These are phyloP conservation scores for Linnemannia elongata DNA, from an alignment of 192 early-diverging fungal species.

Conservation along the genomic window DNA sequence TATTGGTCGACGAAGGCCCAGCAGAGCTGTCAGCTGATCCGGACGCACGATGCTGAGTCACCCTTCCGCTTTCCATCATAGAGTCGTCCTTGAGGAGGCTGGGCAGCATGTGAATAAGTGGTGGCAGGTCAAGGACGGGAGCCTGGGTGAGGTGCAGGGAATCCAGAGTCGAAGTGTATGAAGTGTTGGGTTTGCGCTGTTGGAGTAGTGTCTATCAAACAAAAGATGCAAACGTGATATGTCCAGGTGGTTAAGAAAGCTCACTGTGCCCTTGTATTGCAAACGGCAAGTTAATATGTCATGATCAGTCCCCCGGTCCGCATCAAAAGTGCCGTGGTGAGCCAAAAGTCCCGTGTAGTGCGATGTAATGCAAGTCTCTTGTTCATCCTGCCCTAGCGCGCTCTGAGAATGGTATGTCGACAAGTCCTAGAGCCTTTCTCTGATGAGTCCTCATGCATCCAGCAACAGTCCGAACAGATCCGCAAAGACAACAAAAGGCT, in stretches of 20 bases:
- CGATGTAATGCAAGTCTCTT: neutral
- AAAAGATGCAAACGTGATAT: neutral
- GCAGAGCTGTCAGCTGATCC: constrained; percentile 44
- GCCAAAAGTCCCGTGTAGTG: neutral
- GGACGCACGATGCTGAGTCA: constrained; percentile 13
- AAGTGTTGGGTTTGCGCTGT: neutral
- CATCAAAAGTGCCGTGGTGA: neutral
- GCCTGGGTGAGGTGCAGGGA: neutral
- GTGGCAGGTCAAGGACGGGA: constrained; percentile 1
- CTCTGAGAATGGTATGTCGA: neutral
- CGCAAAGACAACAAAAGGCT: neutral
- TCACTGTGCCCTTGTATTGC: neutral
- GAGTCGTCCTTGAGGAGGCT: constrained; percentile 38
- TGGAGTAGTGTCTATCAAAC: neutral
- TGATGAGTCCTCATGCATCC: neutral
- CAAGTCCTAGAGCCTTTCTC: neutral
- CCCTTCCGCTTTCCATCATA: constrained; percentile 28
- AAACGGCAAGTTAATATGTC: neutral
- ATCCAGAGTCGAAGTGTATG: neutral
- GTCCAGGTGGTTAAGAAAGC: neutral
- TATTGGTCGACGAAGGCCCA: constrained; percentile 32
- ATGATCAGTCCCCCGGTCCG: neutral
- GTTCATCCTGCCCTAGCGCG: neutral
- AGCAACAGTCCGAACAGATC: neutral
- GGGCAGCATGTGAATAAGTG: constrained; percentile 32